Evolutionary conservation across 306 rosid species (phyloP), one percentile per base, ranked within the genome.

Genomic region (Senna tora): DNA sequence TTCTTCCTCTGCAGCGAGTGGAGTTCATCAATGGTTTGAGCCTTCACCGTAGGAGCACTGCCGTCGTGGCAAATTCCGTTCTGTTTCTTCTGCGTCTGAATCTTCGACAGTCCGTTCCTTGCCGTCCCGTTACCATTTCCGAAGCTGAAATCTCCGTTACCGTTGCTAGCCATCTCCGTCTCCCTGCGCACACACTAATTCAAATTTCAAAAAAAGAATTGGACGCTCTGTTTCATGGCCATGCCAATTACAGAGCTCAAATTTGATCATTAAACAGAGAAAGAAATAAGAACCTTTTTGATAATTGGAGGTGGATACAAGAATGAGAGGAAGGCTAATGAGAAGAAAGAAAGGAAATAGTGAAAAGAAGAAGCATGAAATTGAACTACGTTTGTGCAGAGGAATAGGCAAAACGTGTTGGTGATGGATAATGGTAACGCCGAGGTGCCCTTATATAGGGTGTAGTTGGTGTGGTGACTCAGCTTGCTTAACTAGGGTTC

Each of bases 1-100:
- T 17, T 91, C 75, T 93, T 93, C 84, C 38, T 81, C 86, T 93
- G 98, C 15, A 93, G 77, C 21, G 91, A 89, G 63, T 90, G 98
- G 55, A 93, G 92, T 79, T 93, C 97, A 9, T 91, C 96, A 6
- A 93, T 77, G 3, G 97, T 91, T 22, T 87, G 73, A 42, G 92
- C 98, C 54, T 77, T 93, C 63, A 93, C 89, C 0, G 98, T 74
- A 0, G 89, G 75, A 19, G 45, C 81, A 65, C 94, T 89, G 79
- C 89, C 97, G 7, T 93, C 96, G 72, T 89, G 96, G 73, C 96
- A 90, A 17, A 90, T 60, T 58, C 13, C 85, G 53, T 63, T 67
- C 55, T 72, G 69, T 38, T 78, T 76, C 53, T 73, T 73, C 0
- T 69, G 60, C 8, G 93, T 89, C 47, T 87, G 86, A 72, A 93